phyloP scores from a whole-genome alignment of 495 filamentous ascomycete genomes.

The Aspergillus incahuasiensis region DNA sequence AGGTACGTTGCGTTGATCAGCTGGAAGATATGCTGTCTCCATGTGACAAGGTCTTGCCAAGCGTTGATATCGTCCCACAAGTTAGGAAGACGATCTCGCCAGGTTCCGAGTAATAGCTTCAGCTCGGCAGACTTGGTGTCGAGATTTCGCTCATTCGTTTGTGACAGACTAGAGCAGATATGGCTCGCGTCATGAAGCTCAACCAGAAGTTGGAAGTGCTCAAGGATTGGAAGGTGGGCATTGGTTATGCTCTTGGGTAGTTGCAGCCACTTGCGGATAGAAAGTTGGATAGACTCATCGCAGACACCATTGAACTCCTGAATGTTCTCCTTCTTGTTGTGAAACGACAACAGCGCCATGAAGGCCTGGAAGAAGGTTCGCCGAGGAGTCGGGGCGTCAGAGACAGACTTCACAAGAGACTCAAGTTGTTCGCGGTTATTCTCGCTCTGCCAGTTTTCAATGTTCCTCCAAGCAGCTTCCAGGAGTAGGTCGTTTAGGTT shows the following conservation, averaged over 20 bases:
- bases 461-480: constrained; percentile 89
- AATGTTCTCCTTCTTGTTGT: constrained; percentile 75
- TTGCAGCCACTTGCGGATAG: constrained; percentile 97
- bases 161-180: constrained; percentile 81
- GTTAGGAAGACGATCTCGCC: constrained; percentile 93
- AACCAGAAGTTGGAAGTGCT: constrained; percentile 98
- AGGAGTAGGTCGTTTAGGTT: constrained; percentile 96
- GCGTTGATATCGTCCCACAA: constrained; percentile 99
- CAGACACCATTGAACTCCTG: constrained; percentile 83
- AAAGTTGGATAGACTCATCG: constrained; percentile 94
- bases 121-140: constrained; percentile 93
- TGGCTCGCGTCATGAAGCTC: constrained; percentile 97
- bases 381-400: constrained; percentile 92
- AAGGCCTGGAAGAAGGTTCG: constrained; percentile 96
- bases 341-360: constrained; percentile 89
- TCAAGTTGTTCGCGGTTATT: constrained; percentile 86
- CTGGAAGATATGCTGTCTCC: constrained; percentile 98
- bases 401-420: constrained; percentile 86
- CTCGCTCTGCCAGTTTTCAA: constrained; percentile 84
- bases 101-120: constrained; percentile 88
- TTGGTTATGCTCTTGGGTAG: constrained; percentile 89
- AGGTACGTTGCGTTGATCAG: constrained; percentile 95
- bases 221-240: constrained; percentile 88
- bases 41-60: constrained; percentile 98
- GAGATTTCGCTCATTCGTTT: constrained; percentile 79